Percentiles rank a stretch among this genome's conserved stretches.
Conservation (phyloP, 2,329 filamentous ascomycete genomes). For the Colletotrichum truncatum region DNA sequence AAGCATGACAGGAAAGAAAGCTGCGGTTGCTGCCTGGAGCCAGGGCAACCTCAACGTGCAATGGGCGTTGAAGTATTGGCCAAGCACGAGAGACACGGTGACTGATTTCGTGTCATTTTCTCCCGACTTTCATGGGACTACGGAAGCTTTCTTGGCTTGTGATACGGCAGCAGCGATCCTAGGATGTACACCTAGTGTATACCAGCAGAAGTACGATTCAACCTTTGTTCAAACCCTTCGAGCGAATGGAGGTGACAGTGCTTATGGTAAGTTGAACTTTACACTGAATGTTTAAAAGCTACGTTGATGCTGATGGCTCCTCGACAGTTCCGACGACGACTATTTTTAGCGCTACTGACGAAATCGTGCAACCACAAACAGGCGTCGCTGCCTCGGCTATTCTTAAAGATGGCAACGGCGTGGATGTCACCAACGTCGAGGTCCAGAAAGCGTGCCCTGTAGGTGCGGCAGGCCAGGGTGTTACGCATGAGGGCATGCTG, state of each 20-base stretch:
- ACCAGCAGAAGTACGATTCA: conserved; percentile 57
- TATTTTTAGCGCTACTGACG: conserved; percentile 58
- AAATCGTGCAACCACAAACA: conserved; percentile 60
- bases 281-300: rapidly evolving
- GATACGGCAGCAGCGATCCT: background rate
- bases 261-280: conserved; percentile 45
- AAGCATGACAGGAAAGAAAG: conserved; percentile 46
- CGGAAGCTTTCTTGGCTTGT: conserved; percentile 8
- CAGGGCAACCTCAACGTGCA: conserved; percentile 64
- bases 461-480: conserved; percentile 51
- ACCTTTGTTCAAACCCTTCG: conserved; percentile 53
- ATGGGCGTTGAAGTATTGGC: conserved; percentile 68
- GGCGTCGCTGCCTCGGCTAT: conserved; percentile 56
- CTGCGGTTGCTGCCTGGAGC: conserved; percentile 60
- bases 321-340: conserved; percentile 59
- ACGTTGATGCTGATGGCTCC: rapidly evolving
- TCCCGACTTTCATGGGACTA: conserved; percentile 54
- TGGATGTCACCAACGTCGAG: conserved; percentile 59
- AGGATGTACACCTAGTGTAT: conserved; percentile 44
- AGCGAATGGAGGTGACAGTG: conserved; percentile 54
- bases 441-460: conserved; percentile 53
- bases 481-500: conserved; percentile 60
- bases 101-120: conserved; percentile 62
- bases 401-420: conserved; percentile 47
- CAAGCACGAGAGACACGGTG: conserved; percentile 52